Base-by-base conservation (phyloP, 108 stramenopile species). In the Pseudonitzschia multistriata region DNA sequence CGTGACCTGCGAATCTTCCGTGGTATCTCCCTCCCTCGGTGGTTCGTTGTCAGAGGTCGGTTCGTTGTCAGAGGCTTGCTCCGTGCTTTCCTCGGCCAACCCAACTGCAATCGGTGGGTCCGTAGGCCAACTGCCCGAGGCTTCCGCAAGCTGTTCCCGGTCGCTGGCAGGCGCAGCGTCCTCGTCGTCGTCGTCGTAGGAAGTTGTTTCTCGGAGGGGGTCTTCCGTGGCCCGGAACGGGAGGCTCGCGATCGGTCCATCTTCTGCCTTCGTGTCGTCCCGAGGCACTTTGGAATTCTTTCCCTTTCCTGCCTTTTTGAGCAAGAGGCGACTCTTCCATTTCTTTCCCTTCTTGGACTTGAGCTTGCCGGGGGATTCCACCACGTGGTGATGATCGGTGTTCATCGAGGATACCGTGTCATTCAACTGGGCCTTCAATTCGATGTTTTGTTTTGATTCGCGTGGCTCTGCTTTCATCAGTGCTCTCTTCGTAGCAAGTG, bases 361-460 rank as follows among this genome's bases (percentile, higher is more conserved):
- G 2, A 24, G 5, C 36, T 48, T 64, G 22, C 39, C 42, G 3
- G 63, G 63, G 14, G 66, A 67, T 53, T 67, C 66, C 21, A 67
- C 29, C 22, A 67, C 31, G 28, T 67, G 66, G 53, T 67, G 66
- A 35, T 67, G 50, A 49, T 52, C 45, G 3, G 66, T 67, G 49
- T 52, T 30, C 49, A 67, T 53, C 13, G 49, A 21, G 14, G 66
- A 50, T 27, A 67, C 31, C 5, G 7, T 50, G 14, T 49, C 50
- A 47, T 49, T 67, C 42, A 64, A 39, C 24, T 64, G 25, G 22
- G 63, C 63, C 5, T 64, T 45, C 59, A 60, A 33, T 31, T 33
- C 15, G 36, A 40, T 27, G 6, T 0, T 45, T 27, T 64, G 14
- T 45, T 19, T 47, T 22, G 63, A 17, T 22, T 21, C 40, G 21